Base-by-base conservation (phyloP, 2,329 filamentous ascomycete species). In the Monosporascus ibericus region DNA sequence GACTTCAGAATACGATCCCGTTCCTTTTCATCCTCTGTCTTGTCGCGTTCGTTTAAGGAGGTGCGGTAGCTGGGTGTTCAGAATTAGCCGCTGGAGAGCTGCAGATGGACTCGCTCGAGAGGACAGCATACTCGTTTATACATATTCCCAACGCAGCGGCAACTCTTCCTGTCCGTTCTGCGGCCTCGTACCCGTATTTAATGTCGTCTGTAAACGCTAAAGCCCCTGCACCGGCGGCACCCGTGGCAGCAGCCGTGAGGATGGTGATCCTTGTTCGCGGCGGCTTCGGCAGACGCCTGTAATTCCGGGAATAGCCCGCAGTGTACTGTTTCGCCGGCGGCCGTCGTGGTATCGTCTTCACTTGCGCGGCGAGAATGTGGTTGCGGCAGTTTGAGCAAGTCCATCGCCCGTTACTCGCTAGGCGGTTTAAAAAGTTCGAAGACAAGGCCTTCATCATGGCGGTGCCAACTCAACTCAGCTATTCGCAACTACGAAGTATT, bases 81-180 rank as follows among this genome's bases (percentile, higher is more conserved):
- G n/a, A 11, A 39, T 60, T 48, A 62, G 53, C 47, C 47, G 27
- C 20, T 11, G 27, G 22, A 50, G 44, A 22, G 24, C 27, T 42
- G 4, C 36, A 18, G 24, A 17, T 34, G 22, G 17, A n/a, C 7
- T 7, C n/a, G 4, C 5, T n/a, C 17, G 15, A 11, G 37, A 47
- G 1, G 48, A 36, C 14, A n/a, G 52, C 64, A 52, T 56, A 95
- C 90, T 96, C 92, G 65, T 92, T 92, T 59, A 97, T 94, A 72
- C 88, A 92, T 52, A 95, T 75, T 15, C 82, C 82, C 61, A 97
- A 70, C 27, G 88, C 83, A 25, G 80, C 76, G 11, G 85, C 84
- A 22, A 97, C 92, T 56, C 92, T 81, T 8, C 88, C 87, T 36
- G 88, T 87, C 59, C 92, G 81, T 72, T 90, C 85, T 2, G 81